Conservation (phyloP, 2,329 filamentous ascomycete species). For the Botrytis hyacinthi region DNA sequence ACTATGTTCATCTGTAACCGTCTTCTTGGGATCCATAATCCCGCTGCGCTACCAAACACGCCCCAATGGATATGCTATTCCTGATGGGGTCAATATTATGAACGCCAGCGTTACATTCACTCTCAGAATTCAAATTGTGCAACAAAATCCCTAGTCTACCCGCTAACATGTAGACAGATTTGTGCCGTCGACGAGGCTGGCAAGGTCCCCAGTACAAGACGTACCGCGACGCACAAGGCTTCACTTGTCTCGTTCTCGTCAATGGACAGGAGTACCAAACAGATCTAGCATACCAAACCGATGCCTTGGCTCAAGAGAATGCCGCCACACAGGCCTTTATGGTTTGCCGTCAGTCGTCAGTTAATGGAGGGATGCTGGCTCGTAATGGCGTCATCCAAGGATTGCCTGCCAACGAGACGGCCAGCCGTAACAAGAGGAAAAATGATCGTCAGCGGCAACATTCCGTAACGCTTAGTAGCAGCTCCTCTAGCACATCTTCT, state of each 20-base stretch:
- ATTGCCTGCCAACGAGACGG: constrained; percentile 49
- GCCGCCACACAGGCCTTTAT: constrained; percentile 95
- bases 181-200: constrained; percentile 94
- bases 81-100: constrained; percentile 12
- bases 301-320: constrained; percentile 82
- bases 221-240: constrained; percentile 71
- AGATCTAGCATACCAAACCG: constrained; percentile 78
- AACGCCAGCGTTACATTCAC: constrained; percentile 14
- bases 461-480: constrained; percentile 40
- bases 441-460: constrained; percentile 35
- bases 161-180: constrained; percentile 57
- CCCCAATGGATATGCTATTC: constrained; percentile 10
- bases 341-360: constrained; percentile 96
- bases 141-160: constrained; percentile 24
- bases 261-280: constrained; percentile 97
- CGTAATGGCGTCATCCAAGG: constrained; percentile 68
- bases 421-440: constrained; percentile 35
- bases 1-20: constrained; percentile 1
- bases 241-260: constrained; percentile 86
- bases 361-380: constrained; percentile 88
- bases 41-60: constrained; percentile 4
- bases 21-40: constrained; percentile 18
- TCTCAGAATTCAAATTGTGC: constrained; percentile 19
- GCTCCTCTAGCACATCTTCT: constrained; percentile 39
- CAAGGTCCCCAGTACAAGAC: constrained; percentile 85